These are phyloP conservation scores for Termitomyces sp. DNA, from an alignment of 768 basidiomycete genomes.

Conservation along the genomic window DNA sequence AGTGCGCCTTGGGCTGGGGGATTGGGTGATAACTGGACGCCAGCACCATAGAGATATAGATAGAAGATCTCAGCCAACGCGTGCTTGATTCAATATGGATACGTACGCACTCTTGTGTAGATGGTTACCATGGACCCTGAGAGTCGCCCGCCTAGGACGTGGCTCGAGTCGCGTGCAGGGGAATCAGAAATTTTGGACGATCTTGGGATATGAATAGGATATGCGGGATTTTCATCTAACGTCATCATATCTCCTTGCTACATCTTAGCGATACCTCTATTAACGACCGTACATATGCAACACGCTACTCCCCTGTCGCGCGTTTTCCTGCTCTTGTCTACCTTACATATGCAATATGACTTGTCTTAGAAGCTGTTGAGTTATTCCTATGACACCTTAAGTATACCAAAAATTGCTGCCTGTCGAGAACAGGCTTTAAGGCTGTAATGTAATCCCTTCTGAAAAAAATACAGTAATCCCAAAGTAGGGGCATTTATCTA, in stretches of 20 bases:
- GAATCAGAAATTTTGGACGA: neutral
- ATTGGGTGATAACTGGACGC: slow-evolving; percentile 38
- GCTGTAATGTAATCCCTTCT: too few relatives aligned
- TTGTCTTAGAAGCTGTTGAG: neutral
- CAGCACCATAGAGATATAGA: slow-evolving; percentile 17
- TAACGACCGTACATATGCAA: neutral
- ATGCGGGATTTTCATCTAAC: neutral
- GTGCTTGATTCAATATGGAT: neutral
- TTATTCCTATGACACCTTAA: neutral
- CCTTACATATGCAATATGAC: slow-evolving; percentile 8
- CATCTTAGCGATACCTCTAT: slow-evolving; percentile 8
- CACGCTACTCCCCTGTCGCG: neutral
- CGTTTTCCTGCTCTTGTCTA: neutral
- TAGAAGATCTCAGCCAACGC: neutral
- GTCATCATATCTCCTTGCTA: slow-evolving; percentile 2
- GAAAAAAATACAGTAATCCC: too few relatives aligned
- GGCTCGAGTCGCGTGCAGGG: neutral
- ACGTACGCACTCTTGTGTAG: neutral
- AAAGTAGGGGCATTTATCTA: too few relatives aligned
- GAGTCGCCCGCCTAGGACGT: neutral
- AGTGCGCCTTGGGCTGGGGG: slow-evolving; percentile 43
- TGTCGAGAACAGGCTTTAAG: too few relatives aligned
- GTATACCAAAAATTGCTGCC: too few relatives aligned
- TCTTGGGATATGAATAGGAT: neutral
- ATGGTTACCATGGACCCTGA: neutral